Percentiles rank a stretch among this genome's conserved stretches.
Conservation (phyloP, 1,139 yeast genomes). For the Zygotorulaspora mrakii region DNA sequence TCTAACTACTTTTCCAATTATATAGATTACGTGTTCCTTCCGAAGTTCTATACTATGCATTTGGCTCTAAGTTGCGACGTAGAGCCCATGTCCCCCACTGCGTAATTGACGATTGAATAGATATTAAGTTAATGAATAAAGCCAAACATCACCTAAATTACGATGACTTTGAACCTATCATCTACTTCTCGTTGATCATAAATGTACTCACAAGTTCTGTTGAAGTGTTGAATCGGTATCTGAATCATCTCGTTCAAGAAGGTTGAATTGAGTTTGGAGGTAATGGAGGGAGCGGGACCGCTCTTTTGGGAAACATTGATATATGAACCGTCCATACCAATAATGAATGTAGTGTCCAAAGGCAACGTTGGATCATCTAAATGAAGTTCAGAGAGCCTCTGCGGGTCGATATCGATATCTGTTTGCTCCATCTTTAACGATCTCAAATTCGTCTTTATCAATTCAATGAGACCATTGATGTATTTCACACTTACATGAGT, state of each 20-base stretch:
- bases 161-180: conserved; percentile 40
- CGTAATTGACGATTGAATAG: no score
- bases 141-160: conserved; percentile 7
- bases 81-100: no score
- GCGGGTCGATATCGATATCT: conserved; percentile 18
- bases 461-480: conserved; percentile 80
- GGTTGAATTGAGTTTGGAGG: conserved; percentile 18
- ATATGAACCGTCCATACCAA: conserved; percentile 31
- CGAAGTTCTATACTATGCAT: no score
- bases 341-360: conserved; percentile 13
- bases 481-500: conserved; percentile 69
- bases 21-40: no score
- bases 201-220: conserved; percentile 29
- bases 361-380: conserved; percentile 11
- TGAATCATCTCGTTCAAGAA: conserved; percentile 23
- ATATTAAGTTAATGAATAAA: no score
- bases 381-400: conserved; percentile 12
- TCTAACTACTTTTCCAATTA: no score
- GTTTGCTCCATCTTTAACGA: conserved; percentile 44
- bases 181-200: conserved; percentile 48
- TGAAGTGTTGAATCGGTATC: conserved; percentile 23
- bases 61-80: no score
- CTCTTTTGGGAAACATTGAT: conserved; percentile 21
- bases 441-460: conserved; percentile 72
- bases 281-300: conserved; percentile 18